These are phyloP conservation scores for Candida koratica DNA, from an alignment of 805 yeast genomes.

Conservation along the genomic window DNA sequence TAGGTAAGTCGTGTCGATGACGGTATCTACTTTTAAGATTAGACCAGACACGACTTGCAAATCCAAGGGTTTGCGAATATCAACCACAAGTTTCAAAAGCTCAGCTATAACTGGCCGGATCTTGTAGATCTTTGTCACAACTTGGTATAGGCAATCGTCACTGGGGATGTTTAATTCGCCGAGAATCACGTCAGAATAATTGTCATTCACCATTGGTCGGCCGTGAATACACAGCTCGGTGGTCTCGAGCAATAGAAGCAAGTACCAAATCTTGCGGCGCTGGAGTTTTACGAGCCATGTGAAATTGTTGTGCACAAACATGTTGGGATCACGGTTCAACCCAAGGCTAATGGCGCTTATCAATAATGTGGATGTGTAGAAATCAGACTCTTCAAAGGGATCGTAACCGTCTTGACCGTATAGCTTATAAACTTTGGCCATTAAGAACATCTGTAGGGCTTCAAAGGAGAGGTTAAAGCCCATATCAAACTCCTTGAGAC, in stretches of 20 bases:
- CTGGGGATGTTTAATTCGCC: slow-evolving; percentile 9
- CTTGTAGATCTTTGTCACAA: slow-evolving; percentile 5
- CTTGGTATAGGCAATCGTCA: slow-evolving; percentile 10
- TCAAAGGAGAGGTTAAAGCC: slow-evolving; percentile 44
- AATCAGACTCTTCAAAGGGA: slow-evolving; percentile 30
- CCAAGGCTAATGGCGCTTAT: slow-evolving; percentile 47
- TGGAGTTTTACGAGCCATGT: slow-evolving; percentile 9
- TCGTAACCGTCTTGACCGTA: slow-evolving; percentile 56
- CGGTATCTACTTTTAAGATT: background rate
- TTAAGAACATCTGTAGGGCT: slow-evolving; percentile 57
- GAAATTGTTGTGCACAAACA: slow-evolving; percentile 20
- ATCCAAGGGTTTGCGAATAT: slow-evolving; percentile 7
- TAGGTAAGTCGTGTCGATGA: slow-evolving; percentile 1
- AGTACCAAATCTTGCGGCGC: slow-evolving; percentile 15
- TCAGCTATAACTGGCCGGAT: slow-evolving; percentile 9
- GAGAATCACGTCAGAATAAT: slow-evolving; percentile 10
- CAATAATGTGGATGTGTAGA: slow-evolving; percentile 18
- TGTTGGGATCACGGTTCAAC: slow-evolving; percentile 46
- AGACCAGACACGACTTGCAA: slow-evolving; percentile 2
- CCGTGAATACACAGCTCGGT: slow-evolving; percentile 13
- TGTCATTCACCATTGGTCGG: slow-evolving; percentile 7
- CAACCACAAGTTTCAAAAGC: slow-evolving; percentile 4
- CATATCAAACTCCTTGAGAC: slow-evolving; percentile 47
- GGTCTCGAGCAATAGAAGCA: slow-evolving; percentile 9
- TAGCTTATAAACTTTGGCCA: slow-evolving; percentile 51